Evolutionary conservation across 1,139 yeast genomes (phyloP).

Genomic region (Nakaseomyces sp.): DNA sequence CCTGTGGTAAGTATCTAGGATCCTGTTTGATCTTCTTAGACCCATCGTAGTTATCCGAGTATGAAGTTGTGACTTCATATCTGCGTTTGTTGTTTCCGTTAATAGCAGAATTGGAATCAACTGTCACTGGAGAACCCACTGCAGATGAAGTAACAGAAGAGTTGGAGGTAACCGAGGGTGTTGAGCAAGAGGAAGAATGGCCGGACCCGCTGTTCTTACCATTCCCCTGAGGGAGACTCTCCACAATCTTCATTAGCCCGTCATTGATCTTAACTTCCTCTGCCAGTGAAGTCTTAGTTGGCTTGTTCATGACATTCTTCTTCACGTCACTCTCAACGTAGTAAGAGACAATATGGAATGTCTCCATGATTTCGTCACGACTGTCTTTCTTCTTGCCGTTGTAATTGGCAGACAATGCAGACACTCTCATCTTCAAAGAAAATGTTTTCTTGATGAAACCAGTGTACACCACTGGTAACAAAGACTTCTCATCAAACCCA

Average conservation of each 20-base stretch:
- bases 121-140: background rate
- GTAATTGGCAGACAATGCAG: slow-evolving; percentile 15
- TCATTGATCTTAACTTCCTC: slow-evolving; percentile 40
- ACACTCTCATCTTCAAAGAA: slow-evolving; percentile 40
- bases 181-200: background rate
- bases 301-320: slow-evolving; percentile 47
- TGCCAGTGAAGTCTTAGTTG: slow-evolving; percentile 40
- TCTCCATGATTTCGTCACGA: no score
- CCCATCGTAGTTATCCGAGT: background rate
- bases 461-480: slow-evolving; percentile 54
- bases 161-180: background rate
- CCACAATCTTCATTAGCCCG: slow-evolving; percentile 52
- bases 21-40: background rate
- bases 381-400: no score
- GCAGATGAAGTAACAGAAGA: background rate
- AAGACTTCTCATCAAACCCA: slow-evolving; percentile 2
- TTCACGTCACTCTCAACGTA: slow-evolving; percentile 68
- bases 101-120: background rate
- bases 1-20: background rate
- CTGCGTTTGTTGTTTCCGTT: background rate
- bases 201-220: background rate
- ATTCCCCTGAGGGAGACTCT: slow-evolving; percentile 39
- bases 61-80: background rate
- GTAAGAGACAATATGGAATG: slow-evolving; percentile 72
- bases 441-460: slow-evolving; percentile 81